Conservation (phyloP, 176 grass and related monocot species). For the Hordeum marinum region DNA sequence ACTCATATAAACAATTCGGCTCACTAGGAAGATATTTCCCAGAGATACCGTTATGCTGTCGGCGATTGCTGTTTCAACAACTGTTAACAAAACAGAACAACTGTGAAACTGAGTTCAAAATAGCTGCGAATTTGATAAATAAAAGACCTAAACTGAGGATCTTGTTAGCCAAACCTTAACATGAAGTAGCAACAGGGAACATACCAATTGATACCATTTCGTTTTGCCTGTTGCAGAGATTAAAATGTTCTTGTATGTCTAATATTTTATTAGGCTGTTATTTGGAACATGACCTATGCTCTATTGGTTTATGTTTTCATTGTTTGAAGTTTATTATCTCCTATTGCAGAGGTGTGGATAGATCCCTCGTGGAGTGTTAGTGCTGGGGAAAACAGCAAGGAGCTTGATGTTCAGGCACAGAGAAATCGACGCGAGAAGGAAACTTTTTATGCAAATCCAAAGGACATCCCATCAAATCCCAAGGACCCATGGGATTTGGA, state of each 20-base stretch:
- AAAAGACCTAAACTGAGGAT: background rate
- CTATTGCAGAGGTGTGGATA: constrained; percentile 61
- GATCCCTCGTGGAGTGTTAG: constrained; percentile 68
- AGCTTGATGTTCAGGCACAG: constrained; percentile 66
- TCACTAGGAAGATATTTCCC: background rate
- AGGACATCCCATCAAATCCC: constrained; percentile 62
- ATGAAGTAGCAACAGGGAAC: background rate
- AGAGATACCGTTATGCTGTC: background rate
- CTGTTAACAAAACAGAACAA: background rate
- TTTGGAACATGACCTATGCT: background rate
- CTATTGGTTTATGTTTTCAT: constrained; percentile 1
- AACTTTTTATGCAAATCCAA: constrained; percentile 52
- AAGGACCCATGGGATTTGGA: constrained; percentile 91
- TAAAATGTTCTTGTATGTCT: background rate
- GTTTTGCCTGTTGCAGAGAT: background rate
- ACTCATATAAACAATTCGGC: background rate
- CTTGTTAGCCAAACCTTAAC: background rate
- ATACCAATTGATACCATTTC: background rate
- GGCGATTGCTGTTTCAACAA: background rate
- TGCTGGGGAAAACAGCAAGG: constrained; percentile 77
- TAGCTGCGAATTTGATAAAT: background rate
- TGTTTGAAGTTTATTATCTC: constrained; percentile 42
- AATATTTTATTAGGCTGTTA: background rate
- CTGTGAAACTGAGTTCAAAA: background rate
- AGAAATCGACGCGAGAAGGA: constrained; percentile 79